Evolutionary conservation across 2,329 filamentous ascomycete genomes (phyloP).

Genomic region (Fusarium pilosicola): DNA sequence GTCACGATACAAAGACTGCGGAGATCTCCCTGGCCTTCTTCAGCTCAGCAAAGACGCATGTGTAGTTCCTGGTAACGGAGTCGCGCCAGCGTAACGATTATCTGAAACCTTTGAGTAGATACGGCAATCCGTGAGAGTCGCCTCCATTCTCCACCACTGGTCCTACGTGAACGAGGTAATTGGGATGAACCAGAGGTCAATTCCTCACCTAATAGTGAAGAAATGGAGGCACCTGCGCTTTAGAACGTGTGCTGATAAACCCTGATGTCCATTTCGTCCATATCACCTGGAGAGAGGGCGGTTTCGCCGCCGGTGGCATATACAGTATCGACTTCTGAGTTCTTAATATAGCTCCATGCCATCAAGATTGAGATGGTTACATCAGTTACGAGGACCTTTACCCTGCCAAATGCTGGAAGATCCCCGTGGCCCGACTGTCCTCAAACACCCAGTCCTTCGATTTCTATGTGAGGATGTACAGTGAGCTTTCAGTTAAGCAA

Average conservation of each 20-base stretch:
- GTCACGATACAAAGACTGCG: background rate
- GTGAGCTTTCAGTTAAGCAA: background rate
- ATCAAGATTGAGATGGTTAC: rapidly evolving
- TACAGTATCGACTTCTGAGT: rapidly evolving
- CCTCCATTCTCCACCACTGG: too few relatives aligned
- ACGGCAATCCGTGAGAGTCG: background rate
- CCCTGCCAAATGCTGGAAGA: background rate
- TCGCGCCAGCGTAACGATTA: background rate
- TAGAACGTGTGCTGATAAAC: background rate
- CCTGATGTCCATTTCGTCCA: background rate
- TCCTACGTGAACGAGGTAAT: rapidly evolving
- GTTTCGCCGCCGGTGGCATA: background rate
- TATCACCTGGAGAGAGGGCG: background rate
- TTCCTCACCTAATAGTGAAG: rapidly evolving
- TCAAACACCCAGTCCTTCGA: rapidly evolving
- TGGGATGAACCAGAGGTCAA: rapidly evolving
- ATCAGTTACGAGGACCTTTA: background rate
- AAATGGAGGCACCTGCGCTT: background rate
- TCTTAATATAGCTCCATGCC: rapidly evolving
- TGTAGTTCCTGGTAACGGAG: background rate
- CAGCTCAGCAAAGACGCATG: background rate
- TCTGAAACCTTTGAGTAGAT: background rate
- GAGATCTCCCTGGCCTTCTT: background rate
- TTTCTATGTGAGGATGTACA: rapidly evolving
- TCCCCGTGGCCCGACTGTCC: rapidly evolving